Conservation (phyloP, 805 yeast genomes). For the Cyberlindnera americana region DNA sequence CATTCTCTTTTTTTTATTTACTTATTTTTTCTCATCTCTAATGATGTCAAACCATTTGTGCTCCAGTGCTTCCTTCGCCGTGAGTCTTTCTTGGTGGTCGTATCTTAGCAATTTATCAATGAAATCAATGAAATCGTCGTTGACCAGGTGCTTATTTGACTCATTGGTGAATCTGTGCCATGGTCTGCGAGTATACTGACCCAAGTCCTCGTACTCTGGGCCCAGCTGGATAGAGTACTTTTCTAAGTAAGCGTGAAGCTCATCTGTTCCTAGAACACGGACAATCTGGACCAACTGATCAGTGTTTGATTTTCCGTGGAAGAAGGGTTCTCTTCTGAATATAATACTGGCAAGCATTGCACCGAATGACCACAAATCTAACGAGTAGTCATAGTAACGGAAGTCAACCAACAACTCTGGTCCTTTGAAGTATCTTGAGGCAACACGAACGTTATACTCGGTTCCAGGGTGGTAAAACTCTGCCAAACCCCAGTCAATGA, state of each 20-base stretch:
- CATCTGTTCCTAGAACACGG: constrained; percentile 81
- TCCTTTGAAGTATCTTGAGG: constrained; percentile 87
- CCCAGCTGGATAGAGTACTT: constrained; percentile 70
- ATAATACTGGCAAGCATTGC: constrained; percentile 89
- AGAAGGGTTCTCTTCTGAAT: constrained; percentile 86
- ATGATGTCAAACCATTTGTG: constrained; percentile 59
- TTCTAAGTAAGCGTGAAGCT: constrained; percentile 57
- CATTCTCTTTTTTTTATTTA: too few species aligned
- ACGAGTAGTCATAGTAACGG: constrained; percentile 81
- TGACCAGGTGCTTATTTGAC: constrained; percentile 47
- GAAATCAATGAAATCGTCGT: constrained; percentile 60
- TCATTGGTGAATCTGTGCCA: constrained; percentile 62
- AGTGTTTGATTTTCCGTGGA: constrained; percentile 87
- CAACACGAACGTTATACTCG: constrained; percentile 88
- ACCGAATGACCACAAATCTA: constrained; percentile 89
- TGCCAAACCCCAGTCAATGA: constrained; percentile 94
- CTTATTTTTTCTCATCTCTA: constrained; percentile 14
- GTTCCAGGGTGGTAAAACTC: constrained; percentile 89
- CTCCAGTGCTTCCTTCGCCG: constrained; percentile 84
- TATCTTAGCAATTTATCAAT: constrained; percentile 71
- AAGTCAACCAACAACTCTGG: constrained; percentile 84
- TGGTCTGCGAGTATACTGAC: constrained; percentile 60
- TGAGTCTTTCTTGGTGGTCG: constrained; percentile 83
- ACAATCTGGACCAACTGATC: constrained; percentile 92
- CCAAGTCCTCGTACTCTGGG: constrained; percentile 76